Evolutionary conservation across 148 eudicot genomes (phyloP).

Genomic region (Limonium bicolor): DNA sequence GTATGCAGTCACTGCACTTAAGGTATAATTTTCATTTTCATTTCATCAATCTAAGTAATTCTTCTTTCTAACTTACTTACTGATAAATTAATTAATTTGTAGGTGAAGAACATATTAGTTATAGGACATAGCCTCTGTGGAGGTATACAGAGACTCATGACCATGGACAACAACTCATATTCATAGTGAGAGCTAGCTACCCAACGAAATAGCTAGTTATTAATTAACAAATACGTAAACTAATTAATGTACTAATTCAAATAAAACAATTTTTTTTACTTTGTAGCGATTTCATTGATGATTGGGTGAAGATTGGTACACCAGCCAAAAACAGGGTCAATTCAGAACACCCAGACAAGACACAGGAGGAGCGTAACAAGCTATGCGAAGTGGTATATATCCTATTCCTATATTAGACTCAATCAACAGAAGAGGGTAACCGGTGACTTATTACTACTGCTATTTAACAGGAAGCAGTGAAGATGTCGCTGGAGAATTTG

Average conservation of each 20-base stretch:
- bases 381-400: no score
- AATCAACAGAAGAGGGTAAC: no score
- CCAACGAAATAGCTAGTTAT: neutral
- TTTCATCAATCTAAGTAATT: no score
- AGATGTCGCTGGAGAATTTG: constrained; percentile 1
- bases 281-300: constrained; percentile 17
- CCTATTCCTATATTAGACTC: no score
- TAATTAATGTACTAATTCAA: no score
- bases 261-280: no score
- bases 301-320: constrained; percentile 16
- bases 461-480: constrained; percentile 7
- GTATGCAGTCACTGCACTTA: constrained; percentile 10
- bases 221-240: neutral
- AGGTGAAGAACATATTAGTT: constrained; percentile 20
- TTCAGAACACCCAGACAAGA: no score
- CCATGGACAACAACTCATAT: constrained; percentile 1
- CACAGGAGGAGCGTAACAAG: no score
- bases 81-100: no score
- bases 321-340: constrained; percentile 10
- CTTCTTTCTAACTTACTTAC: no score
- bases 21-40: neutral
- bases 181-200: neutral
- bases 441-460: no score
- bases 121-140: constrained; percentile 27
- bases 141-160: constrained; percentile 13